These are phyloP conservation scores for Mortierella sp. DNA, from an alignment of 371 early-diverging fungal species.

Conservation along the genomic window DNA sequence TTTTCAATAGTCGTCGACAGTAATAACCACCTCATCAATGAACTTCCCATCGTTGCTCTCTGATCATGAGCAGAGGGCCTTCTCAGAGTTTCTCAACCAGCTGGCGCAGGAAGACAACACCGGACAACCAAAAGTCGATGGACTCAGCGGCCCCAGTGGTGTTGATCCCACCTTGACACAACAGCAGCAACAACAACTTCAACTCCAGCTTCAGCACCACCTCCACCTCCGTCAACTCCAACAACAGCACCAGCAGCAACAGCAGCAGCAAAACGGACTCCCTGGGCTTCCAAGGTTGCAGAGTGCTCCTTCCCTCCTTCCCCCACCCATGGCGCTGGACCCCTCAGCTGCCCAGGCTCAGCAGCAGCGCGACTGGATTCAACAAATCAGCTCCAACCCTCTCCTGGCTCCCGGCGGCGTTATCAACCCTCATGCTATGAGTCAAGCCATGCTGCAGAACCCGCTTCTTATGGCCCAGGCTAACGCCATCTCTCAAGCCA, in stretches of 20 bases:
- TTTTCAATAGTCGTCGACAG: slow-evolving; percentile 11
- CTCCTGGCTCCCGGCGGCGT: slow-evolving; percentile 33
- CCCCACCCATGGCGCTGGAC: slow-evolving; percentile 12
- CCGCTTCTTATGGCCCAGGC: slow-evolving; percentile 37
- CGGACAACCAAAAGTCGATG: slow-evolving; percentile 19
- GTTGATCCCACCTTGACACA: slow-evolving; percentile 47
- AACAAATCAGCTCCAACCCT: slow-evolving; percentile 30
- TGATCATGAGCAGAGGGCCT: slow-evolving; percentile 52
- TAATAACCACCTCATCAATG: slow-evolving; percentile 17
- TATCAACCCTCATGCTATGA: slow-evolving; percentile 40
- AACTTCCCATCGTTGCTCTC: slow-evolving; percentile 48
- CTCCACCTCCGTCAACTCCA: slow-evolving; percentile 57
- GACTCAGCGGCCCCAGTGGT: slow-evolving; percentile 16
- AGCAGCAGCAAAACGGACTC: slow-evolving; percentile 39
- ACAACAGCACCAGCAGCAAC: slow-evolving; percentile 53
- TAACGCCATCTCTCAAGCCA: slow-evolving; percentile 36
- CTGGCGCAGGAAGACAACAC: slow-evolving; percentile 42
- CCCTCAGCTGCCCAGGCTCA: slow-evolving; percentile 8
- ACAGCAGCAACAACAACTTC: slow-evolving; percentile 50
- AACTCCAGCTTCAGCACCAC: slow-evolving; percentile 56
- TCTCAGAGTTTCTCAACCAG: slow-evolving; percentile 50
- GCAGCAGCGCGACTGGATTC: slow-evolving; percentile 32
- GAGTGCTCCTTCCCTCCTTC: background rate
- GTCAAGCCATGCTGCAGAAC: slow-evolving; percentile 38
- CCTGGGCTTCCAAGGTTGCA: slow-evolving; percentile 8